A percentile compares a stretch with the other conserved stretches of the same genome.
phyloP scores from a whole-genome alignment of 1,284 basidiomycete species.

The Heterobasidion parviporum region DNA sequence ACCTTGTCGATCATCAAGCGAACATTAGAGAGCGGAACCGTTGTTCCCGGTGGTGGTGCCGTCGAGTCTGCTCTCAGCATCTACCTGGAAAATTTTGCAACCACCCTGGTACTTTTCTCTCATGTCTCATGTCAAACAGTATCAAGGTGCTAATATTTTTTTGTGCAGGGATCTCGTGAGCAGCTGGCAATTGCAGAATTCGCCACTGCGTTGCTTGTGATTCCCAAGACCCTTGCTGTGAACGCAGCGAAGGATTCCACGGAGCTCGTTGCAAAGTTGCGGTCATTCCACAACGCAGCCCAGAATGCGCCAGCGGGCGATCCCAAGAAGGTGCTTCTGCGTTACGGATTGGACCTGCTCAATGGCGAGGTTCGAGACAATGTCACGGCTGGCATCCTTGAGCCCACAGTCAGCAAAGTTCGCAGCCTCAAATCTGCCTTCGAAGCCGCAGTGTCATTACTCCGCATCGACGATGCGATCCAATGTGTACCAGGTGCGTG shows the following conservation, averaged over 20 bases:
- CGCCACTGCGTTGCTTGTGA: conserved; percentile 86
- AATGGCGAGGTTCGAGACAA: conserved; percentile 96
- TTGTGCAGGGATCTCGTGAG: conserved; percentile 83
- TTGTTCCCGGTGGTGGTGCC: conserved; percentile 96
- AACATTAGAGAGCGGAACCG: conserved; percentile 91
- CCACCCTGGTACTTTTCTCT: conserved; percentile 68
- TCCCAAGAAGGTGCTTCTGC: conserved; percentile 91
- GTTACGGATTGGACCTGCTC: conserved; percentile 92
- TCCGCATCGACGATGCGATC: conserved; percentile 94
- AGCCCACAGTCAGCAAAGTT: conserved; percentile 96
- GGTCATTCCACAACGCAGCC: conserved; percentile 95
- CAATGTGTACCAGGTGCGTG: conserved; percentile 73
- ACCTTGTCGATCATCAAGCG: conserved; percentile 94
- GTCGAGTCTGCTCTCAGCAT: conserved; percentile 97
- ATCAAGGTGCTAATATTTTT: conserved; percentile 1
- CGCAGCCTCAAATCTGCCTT: conserved; percentile 94
- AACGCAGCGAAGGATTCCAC: conserved; percentile 99
- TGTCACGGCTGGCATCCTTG: conserved; percentile 86
- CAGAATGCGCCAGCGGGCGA: conserved; percentile 88
- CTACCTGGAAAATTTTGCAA: conserved; percentile 99
- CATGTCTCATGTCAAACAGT: conserved; percentile 1
- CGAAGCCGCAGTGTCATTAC: conserved; percentile 91
- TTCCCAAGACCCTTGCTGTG: conserved; percentile 95
- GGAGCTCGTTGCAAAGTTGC: conserved; percentile 93
- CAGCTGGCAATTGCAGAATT: conserved; percentile 99